A percentile compares a stretch with the other conserved stretches of the same genome.
Evolutionary conservation across 768 basidiomycete genomes (phyloP).

Genomic region (Trametes villosa): DNA sequence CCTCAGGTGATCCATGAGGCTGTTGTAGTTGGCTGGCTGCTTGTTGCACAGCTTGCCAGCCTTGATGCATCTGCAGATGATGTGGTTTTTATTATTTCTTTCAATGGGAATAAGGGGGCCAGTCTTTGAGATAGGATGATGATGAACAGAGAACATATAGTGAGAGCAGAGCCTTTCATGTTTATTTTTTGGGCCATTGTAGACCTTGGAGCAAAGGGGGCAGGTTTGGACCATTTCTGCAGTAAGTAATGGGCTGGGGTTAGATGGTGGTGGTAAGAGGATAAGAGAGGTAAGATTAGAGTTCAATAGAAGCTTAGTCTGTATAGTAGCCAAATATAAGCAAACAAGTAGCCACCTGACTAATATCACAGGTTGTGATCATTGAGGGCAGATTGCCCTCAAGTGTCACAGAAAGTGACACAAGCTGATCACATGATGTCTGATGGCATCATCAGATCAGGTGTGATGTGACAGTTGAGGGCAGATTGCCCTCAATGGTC

Average conservation of each 20-base stretch:
- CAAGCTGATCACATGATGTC: no score
- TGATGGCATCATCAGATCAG: no score
- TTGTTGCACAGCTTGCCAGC: background rate
- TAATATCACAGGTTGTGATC: no score
- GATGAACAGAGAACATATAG: background rate
- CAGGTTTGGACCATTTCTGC: background rate
- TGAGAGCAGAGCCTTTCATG: background rate
- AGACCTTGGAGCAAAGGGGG: background rate
- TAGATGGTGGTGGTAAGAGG: slow-evolving; percentile 2
- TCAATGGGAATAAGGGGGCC: background rate
- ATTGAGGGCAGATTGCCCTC: no score
- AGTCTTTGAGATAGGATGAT: background rate
- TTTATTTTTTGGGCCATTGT: background rate
- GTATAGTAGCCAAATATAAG: no score
- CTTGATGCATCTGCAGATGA: slow-evolving; percentile 7
- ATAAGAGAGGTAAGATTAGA: background rate
- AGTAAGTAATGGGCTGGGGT: background rate
- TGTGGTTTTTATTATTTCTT: background rate
- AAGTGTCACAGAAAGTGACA: no score
- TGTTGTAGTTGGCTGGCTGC: background rate
- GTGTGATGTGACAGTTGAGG: no score
- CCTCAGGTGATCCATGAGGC: background rate
- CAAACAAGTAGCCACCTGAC: no score
- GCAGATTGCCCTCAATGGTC: no score
- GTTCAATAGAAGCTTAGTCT: background rate